Evolutionary conservation across 768 basidiomycete genomes (phyloP).

Genomic region (Hypholoma sublateritium): DNA sequence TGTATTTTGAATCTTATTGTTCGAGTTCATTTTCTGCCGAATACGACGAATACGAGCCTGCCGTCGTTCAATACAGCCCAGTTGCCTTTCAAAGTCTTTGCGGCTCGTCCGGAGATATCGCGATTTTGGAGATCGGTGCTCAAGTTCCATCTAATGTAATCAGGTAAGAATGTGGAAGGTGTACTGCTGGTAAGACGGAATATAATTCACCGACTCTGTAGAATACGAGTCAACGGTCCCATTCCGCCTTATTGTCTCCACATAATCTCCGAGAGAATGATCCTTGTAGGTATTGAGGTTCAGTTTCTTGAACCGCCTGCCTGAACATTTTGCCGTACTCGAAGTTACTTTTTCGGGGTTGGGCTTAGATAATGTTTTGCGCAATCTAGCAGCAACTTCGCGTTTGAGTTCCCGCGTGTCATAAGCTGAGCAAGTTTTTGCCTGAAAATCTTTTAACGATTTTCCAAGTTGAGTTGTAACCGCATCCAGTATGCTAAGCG

Average conservation of each 20-base stretch:
- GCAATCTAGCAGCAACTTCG: conserved; percentile 8
- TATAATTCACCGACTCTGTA: background rate
- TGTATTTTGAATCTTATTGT: no score
- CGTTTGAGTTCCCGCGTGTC: conserved; percentile 17
- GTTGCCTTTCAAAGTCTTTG: no score
- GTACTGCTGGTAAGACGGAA: no score
- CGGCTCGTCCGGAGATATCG: no score
- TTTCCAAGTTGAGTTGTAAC: conserved; percentile 27
- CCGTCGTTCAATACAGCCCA: no score
- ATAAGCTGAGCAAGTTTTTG: conserved; percentile 13
- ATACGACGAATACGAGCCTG: no score
- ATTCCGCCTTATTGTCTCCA: background rate
- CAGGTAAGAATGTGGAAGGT: no score
- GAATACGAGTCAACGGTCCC: background rate
- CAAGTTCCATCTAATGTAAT: no score
- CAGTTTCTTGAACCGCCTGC: no score
- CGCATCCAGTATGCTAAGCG: conserved; percentile 19
- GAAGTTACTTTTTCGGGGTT: no score
- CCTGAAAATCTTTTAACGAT: conserved; percentile 21
- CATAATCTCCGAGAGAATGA: background rate
- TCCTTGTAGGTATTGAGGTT: background rate
- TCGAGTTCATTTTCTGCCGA: no score
- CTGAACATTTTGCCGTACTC: background rate
- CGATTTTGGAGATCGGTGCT: no score
- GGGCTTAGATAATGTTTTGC: background rate